Evolutionary conservation across 139 green algal species (phyloP).

Genomic region (Micractinium conductrix): DNA sequence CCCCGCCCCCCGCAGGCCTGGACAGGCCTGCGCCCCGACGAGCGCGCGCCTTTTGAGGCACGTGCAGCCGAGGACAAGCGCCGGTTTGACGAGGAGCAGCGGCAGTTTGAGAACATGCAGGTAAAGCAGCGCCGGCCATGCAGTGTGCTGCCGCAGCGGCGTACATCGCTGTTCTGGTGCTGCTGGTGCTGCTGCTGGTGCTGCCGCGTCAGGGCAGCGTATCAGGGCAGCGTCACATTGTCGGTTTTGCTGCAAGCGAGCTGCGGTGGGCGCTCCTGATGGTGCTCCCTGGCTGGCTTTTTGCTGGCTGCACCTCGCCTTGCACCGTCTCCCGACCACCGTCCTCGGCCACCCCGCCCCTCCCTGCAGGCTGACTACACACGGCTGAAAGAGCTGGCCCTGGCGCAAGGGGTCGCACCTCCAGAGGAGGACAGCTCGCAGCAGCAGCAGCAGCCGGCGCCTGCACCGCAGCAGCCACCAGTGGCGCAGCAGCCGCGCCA

Average conservation of each 20-base stretch:
- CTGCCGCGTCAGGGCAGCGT: no score
- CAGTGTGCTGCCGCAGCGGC: no score
- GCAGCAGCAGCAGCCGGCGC: not conserved
- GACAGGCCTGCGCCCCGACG: not conserved
- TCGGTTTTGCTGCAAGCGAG: no score
- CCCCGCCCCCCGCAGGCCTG: not conserved
- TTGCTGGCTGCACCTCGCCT: no score
- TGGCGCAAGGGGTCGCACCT: not conserved
- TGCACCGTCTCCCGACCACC: no score
- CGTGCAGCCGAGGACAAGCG: slow-evolving; percentile 9
- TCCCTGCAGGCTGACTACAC: not conserved
- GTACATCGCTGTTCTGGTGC: no score
- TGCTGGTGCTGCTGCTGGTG: no score
- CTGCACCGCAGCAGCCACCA: not conserved
- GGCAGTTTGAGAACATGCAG: slow-evolving; percentile 38
- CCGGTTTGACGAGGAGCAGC: slow-evolving; percentile 37
- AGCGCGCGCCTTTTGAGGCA: slow-evolving; percentile 14
- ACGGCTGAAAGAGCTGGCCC: not conserved
- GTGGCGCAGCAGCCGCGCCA: not conserved
- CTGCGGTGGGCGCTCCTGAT: no score
- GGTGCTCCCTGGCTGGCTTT: not conserved
- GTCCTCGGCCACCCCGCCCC: not conserved
- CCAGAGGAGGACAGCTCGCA: no score
- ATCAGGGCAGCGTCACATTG: no score
- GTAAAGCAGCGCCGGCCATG: no score